phyloP scores from a whole-genome alignment of 176 grass and related monocot genomes.

The Luzula sylvatica region DNA sequence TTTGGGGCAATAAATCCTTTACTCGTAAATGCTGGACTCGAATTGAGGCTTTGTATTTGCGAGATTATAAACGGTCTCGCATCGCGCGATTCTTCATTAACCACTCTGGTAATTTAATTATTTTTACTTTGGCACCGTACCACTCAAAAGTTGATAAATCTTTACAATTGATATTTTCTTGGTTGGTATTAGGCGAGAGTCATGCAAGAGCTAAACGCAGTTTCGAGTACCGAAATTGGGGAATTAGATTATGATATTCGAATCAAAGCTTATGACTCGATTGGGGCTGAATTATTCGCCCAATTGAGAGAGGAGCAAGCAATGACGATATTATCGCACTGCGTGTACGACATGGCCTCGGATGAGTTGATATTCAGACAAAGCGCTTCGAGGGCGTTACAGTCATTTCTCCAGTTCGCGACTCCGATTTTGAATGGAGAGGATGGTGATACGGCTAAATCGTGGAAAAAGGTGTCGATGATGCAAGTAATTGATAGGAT shows the following conservation, averaged over 20 bases:
- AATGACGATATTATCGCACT: conserved; percentile 63
- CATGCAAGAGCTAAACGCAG: conserved; percentile 68
- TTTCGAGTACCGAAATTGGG: conserved; percentile 69
- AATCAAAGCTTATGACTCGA: conserved; percentile 47
- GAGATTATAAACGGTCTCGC: conserved; percentile 52
- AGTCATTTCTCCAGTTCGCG: conserved; percentile 58
- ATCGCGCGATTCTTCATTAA: conserved; percentile 51
- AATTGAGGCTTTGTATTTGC: conserved; percentile 64
- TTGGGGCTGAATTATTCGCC: conserved; percentile 43
- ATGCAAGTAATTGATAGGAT: conserved; percentile 60
- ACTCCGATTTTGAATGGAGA: conserved; percentile 48
- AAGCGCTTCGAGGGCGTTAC: conserved; percentile 81
- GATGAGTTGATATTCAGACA: conserved; percentile 83
- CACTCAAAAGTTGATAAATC: too few relatives aligned
- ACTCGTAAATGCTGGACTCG: conserved; percentile 52
- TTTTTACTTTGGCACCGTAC: not conserved
- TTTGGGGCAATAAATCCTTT: conserved; percentile 61
- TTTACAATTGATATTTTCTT: too few relatives aligned
- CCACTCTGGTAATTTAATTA: conserved; percentile 48
- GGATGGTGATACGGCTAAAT: conserved; percentile 16
- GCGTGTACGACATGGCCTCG: conserved; percentile 82
- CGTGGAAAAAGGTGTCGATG: conserved; percentile 50
- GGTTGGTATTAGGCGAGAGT: too few relatives aligned
- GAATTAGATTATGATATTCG: conserved; percentile 77
- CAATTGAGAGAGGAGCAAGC: conserved; percentile 61